phyloP scores from a whole-genome alignment of 148 eudicot species.

The Rhododendron kiyosumense region DNA sequence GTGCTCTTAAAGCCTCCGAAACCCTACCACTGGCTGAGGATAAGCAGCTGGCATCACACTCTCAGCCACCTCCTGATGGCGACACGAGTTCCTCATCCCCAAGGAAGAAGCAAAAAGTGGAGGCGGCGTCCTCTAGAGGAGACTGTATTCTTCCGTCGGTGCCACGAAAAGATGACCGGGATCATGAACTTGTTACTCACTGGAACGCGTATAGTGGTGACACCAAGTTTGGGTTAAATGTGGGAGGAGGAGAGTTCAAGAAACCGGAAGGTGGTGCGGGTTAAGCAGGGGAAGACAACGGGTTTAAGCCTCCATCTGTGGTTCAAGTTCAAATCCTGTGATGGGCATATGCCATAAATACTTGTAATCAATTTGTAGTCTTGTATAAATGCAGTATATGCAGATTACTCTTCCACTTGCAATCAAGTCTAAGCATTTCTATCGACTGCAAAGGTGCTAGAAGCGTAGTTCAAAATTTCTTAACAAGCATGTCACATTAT shows the following conservation, averaged over 20 bases:
- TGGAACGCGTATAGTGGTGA: slow-evolving; percentile 32
- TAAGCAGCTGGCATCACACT: slow-evolving; percentile 19
- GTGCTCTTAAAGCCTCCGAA: slow-evolving; percentile 34
- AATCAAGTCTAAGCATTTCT: neutral
- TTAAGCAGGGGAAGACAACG: neutral
- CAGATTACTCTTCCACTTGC: neutral
- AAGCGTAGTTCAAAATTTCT: neutral
- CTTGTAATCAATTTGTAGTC: neutral
- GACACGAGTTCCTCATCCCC: slow-evolving; percentile 30
- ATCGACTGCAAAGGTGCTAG: neutral
- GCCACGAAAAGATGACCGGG: slow-evolving; percentile 16
- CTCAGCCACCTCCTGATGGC: slow-evolving; percentile 29
- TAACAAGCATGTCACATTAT: neutral
- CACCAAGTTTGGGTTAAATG: slow-evolving; percentile 28
- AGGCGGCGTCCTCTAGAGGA: slow-evolving; percentile 16
- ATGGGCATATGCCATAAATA: neutral
- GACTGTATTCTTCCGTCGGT: neutral
- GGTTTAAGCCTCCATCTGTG: neutral
- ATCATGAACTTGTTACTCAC: slow-evolving; percentile 15
- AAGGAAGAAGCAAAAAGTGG: slow-evolving; percentile 49
- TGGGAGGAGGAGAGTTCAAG: slow-evolving; percentile 17
- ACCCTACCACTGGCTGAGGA: slow-evolving; percentile 24
- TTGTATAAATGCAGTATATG: neutral
- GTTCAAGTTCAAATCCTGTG: neutral
- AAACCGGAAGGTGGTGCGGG: slow-evolving; percentile 19